Evolutionary conservation across 2,329 filamentous ascomycete species (phyloP), one percentile per base, ranked within the genome.

Genomic region (Aspergillus chevalieri): DNA sequence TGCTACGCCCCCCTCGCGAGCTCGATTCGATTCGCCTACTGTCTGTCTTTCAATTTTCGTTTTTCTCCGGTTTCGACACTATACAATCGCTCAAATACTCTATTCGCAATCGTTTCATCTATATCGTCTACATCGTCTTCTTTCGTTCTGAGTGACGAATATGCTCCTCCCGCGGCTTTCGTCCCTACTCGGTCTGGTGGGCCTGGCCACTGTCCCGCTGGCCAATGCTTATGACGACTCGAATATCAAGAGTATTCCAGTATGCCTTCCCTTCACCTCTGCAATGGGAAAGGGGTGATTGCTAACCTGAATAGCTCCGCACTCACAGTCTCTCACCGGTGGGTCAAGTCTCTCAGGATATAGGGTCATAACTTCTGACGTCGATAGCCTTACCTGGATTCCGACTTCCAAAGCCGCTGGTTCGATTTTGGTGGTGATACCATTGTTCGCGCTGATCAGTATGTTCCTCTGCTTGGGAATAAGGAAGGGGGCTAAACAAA

Each of bases 341-440:
- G 75, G 71, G 85, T 80, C 57, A 52, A 52, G 49, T 41, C 17
- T 36, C 34, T n/a, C 15, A n/a, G 4, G 34, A 14, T 36, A 9
- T 36, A 36, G 34, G 34, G 15, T 17, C 34, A 7, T 36, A 36
- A 36, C n/a, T 36, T 36, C 34, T 38, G n/a, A 38, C 34, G 17
- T 38, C 50, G 24, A 57, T 66, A 96, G 87, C 93, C 93, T 54
- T 98, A 96, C 74, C 83, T 98, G 62, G 93, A 98, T 74, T 93
- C 90, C 53, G 93, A 97, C 71, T 91, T 97, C 85, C 87, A 94
- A 75, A 95, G 89, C 75, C 86, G 93, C 68, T 98, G 93, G 92
- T 98, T 92, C 74, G 93, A 98, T 75, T 98, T 94, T 80, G 93
- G 93, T 67, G 93, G 92, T 66, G 90, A 95, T 74, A 89, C 92